Base-by-base conservation (phyloP, 495 filamentous ascomycete species). In the Aspergillus asperescens region DNA sequence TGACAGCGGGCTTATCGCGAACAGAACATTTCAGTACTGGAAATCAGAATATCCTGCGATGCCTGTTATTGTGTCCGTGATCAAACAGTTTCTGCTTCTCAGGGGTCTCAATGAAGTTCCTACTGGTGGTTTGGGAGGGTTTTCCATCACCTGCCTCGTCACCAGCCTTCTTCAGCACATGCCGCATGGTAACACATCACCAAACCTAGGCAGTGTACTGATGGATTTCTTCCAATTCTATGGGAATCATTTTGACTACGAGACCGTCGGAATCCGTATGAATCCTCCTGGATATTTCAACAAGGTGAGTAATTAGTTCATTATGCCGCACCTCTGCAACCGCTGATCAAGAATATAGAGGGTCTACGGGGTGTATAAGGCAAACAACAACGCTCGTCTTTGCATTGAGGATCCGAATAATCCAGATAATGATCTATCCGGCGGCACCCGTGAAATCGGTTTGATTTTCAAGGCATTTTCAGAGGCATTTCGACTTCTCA, bases 21-120 rank as follows among this genome's bases (percentile, higher is more conserved):
- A 90, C 57, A 61, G 80, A 13, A 95, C 88, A 0, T 95, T 95
- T 62, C 68, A 80, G 39, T 62, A 67, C 1, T 98, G 93, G 93
- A 89, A 86, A 57, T 45, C 68, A 7, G 72, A 81, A 38, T 95
- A 83, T 58, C 91, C 92, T 0, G 81, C 78, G 1, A 90, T 97
- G 87, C 87, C 88, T 2, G 75, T 86, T 31, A 68, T 98, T 18
- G 86, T 93, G 10, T 81, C 87, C 0, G 55, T 98, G 20, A 81
- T 98, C 68, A 98, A 98, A 68, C 94, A 97, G 48, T 90, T 94
- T 50, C 72, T 98, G 16, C 72, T 85, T 15, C 91, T 98, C 81
- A 81, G 90, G 35, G 87, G 83, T 1, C 74, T 96, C 29, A 95
- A 96, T 55, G 93, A 98, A 64, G 89, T 94, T 2, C 82, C 84